Evolutionary conservation across 179 eudicot species (phyloP), one percentile per base, ranked within the genome.

Genomic region (Dionaea muscipula): DNA sequence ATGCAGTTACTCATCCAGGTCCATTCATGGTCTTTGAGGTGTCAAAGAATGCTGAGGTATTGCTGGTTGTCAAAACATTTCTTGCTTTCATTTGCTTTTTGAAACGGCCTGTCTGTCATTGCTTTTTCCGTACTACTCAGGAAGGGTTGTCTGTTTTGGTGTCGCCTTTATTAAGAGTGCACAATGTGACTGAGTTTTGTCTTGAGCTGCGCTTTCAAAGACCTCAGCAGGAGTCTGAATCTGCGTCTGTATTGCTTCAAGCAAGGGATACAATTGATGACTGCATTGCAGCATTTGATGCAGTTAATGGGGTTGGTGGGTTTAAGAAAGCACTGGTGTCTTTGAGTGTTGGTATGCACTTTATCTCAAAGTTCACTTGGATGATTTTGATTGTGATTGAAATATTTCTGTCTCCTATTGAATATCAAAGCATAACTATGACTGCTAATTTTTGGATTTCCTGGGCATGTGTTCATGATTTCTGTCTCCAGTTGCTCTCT

Each of bases 141-240:
- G 96, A 85, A 65, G 96, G 90, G 26, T 62, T 94, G 73, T 80
- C 82, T 31, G 60, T 94, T 59, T 39, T 46, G 31, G 74, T 89
- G 60, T 83, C 96, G 64, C 99, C 99, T 43, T 65, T 85, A 53
- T 56, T 94, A 56, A 82, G 83, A 73, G 72, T 94, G 64, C 81
- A 84, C 63, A 94, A 94, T 71, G 81, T 72, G 68, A 94, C 94
- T 36, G 81, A 82, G 47, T 81, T 78, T 66, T 49, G 82, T 0
- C 54, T 94, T 72, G 94, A 85, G 75, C 67, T 94, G 57, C 81
- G 84, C 57, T 85, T 94, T 69, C 90, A 76, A 72, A 79, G 96
- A 38, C 84, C 85, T 61, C 78, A 78, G 50, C 76, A 78, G 64
- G 83, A 75, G 73, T 71, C 63, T 36, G 83, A 83, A 43, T 75